Base-by-base conservation (phyloP, 208 protist species). In the Trichomonas gallinae region DNA sequence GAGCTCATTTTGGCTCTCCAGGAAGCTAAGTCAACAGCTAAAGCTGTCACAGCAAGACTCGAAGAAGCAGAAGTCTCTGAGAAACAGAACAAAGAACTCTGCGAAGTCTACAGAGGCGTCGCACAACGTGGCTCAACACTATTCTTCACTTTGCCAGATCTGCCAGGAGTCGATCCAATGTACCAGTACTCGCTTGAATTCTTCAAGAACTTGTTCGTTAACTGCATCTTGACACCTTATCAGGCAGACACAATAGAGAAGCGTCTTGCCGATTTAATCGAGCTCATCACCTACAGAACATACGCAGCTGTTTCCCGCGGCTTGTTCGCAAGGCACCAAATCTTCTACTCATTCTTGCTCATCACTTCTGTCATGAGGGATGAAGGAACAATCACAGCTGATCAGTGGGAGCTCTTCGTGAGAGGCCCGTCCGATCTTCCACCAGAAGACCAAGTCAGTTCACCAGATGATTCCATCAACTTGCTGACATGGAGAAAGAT, bases 141-240 rank as follows among this genome's bases (percentile, higher is more conserved):
- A n/a, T 99, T 99, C 97, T 99, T 99, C 96, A 98, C 99, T 36
- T 97, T 99, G 4, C 98, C 98, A 21, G 99, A 99, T 97, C 97
- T 99, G 31, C 98, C 98, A 85, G 97, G 97, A 21, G 98, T 99
- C 96, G 99, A 99, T 97, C 98, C 98, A 45, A 99, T 99, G 99
- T 99, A 99, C 97, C 99, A 99, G 97, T 99, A 99, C 97, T 98
- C 99, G 17, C 97, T 99, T 11, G 99, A 99, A 96, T 98, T 98
- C 9, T 99, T 99, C 97, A 99, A 99, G 82, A 97, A 98, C 21
- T 97, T 99, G 6, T 99, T 99, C 97, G 98, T 44, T 4, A 96
- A 46, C 36, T 96, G 49, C 34, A 96, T 96, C 31, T 36, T 42
- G 10, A n/a, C 63, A 93, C 40, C 44, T 38, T 44, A 42, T 10